These are phyloP conservation scores for Acanthochlamys bracteata DNA, from an alignment of 106 monocot species.

Conservation along the genomic window DNA sequence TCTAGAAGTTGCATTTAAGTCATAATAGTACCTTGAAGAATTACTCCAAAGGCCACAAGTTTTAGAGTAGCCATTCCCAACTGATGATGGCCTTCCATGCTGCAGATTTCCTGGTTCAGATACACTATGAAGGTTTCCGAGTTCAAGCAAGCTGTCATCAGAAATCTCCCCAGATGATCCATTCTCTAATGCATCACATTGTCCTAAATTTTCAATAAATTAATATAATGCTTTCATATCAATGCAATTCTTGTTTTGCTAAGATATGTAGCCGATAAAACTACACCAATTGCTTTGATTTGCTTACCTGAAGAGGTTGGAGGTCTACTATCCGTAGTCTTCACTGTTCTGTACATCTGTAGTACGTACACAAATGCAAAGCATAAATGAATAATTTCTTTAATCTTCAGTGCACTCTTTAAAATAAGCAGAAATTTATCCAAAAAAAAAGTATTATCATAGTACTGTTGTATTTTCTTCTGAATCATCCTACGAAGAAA, in stretches of 20 bases:
- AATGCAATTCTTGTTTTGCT: no score
- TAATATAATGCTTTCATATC: neutral
- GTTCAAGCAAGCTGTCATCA: conserved; percentile 53
- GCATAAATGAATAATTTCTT: neutral
- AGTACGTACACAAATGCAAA: neutral
- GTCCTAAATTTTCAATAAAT: conserved; percentile 21
- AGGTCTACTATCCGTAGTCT: neutral
- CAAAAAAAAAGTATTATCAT: no score
- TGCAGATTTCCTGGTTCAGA: conserved; percentile 26
- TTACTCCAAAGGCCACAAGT: conserved; percentile 55
- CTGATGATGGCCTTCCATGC: conserved; percentile 9
- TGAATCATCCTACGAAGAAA: neutral
- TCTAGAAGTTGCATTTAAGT: neutral
- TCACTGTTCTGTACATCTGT: neutral
- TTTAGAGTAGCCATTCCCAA: conserved; percentile 12
- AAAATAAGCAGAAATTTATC: neutral
- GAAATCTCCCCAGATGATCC: conserved; percentile 51
- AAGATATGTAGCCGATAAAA: no score
- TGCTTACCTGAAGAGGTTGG: neutral
- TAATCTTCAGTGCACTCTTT: neutral
- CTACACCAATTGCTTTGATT: neutral
- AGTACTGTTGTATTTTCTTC: no score
- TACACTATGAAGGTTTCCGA: conserved; percentile 18
- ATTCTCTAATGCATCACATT: conserved; percentile 44
- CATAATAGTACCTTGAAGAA: conserved; percentile 42